Base-by-base conservation (phyloP, 352 stramenopile genomes). In the Hyaloperonospora brassicae region DNA sequence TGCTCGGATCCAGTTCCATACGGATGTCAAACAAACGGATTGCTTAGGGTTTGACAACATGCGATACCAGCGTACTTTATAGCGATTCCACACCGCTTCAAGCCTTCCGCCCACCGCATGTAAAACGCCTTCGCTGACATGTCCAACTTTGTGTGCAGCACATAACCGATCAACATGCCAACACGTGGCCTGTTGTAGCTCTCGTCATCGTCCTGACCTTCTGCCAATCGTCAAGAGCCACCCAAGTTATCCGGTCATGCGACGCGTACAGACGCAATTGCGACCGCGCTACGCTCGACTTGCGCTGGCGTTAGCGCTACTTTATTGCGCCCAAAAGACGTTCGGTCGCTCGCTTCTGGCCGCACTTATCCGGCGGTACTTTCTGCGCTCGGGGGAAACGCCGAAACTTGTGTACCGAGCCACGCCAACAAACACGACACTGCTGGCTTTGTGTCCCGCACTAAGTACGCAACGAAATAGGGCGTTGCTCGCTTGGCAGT, bases 401-500 rank as follows among this genome's bases (percentile, higher is more conserved):
- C 72, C 74, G 12, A 50, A 50, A 42, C 62, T 87, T 25, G 58
- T 75, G 40, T 85, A 74, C 43, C 45, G 57, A 42, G 52, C 46
- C 13, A 79, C 73, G 21, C 45, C 58, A 6, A 36, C 38, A 39
- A 87, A 84, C 61, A 57, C 60, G 50, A 52, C 61, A 31, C 48
- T 87, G 21, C 61, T 87, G 8, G 51, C 60, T 22, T 52, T 56
- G 11, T 87, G 76, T 50, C 64, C 64, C 0, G 54, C 65, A 0
- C 61, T 87, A 41, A 85, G 72, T 87, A 21, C 40, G 61, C 27
- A 8, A 34, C 17, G 27, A 34, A 9, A 8, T 9, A 8, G 27
- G 27, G 27, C 8, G 4, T 34, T 53, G 13, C 1, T 35, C 12
- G 39, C 17, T 22, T 47, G 8, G 25, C 17, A 17, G 31, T 27